Base-by-base conservation (phyloP, 495 filamentous ascomycete genomes). In the Immersiella caudata region DNA sequence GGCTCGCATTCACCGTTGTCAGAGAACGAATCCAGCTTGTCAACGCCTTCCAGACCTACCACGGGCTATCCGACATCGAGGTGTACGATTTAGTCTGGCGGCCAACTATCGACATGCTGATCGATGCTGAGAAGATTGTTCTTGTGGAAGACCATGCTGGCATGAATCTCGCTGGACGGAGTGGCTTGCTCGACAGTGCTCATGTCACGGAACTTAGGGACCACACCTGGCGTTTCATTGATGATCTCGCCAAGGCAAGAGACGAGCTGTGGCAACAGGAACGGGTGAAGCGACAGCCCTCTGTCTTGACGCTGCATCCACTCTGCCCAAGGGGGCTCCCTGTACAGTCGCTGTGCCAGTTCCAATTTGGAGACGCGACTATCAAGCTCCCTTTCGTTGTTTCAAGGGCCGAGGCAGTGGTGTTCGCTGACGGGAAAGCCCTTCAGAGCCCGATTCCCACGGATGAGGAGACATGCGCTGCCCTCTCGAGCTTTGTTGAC, bases 241-340 rank as follows among this genome's bases (percentile, higher is more conserved):
- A 75, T 55, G 29, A 60, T 16, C 67, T 75, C 49, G 71, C 58
- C 25, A 52, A 62, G 52, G 66, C 63, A 5, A 69, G 73, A 6
- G 71, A 75, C 54, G 59, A 64, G 18, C 56, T 75, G 11, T 75
- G 71, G 71, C 49, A 56, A 18, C 25, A 70, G 40, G 61, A 68
- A 9, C 58, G 73, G 21, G 22, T 58, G 20, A 36, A 16, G 20
- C 66, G 57, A 58, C 27, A 14, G 6, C 64, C 70, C 7, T 52
- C 65, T 7, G 51, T 65, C 11, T 2, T 66, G 21, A 62, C 36
- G 4, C 36, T 62, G 4, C 6, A 54, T 18, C 52, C 27, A 1
- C 68, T 67, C 22, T 75, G 73, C 71, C 71, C 71, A 4, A 73
- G 50, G 50, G 73, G 73, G 12, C 64, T 75, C 8, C 73, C 73